These are phyloP conservation scores for Zygoascus biomembranicola DNA, from an alignment of 805 yeast species.

Conservation along the genomic window DNA sequence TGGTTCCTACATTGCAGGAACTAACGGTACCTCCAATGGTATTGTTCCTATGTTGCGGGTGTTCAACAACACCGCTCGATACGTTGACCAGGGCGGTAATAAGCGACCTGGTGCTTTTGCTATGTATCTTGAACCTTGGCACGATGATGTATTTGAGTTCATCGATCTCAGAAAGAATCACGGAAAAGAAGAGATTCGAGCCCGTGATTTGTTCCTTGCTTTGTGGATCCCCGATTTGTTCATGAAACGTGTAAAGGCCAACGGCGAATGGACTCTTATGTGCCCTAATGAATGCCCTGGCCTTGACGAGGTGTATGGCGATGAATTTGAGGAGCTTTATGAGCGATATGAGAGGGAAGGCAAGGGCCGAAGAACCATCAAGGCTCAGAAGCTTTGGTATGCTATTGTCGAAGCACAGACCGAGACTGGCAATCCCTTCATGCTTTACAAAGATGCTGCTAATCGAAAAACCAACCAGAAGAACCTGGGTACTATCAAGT, in stretches of 20 bases:
- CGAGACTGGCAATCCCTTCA: slow-evolving; percentile 91
- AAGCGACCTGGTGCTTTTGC: slow-evolving; percentile 96
- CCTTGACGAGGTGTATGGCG: slow-evolving; percentile 68
- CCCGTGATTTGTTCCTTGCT: slow-evolving; percentile 86
- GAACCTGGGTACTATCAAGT: slow-evolving; percentile 82
- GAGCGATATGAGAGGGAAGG: slow-evolving; percentile 61
- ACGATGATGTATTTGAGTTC: slow-evolving; percentile 75
- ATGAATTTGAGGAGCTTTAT: slow-evolving; percentile 63
- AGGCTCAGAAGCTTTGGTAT: slow-evolving; percentile 83
- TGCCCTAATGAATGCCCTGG: slow-evolving; percentile 85
- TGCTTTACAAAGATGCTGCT: slow-evolving; percentile 92
- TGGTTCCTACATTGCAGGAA: slow-evolving; percentile 79
- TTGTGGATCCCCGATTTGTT: slow-evolving; percentile 91
- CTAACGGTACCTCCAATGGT: slow-evolving; percentile 83
- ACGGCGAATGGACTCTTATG: slow-evolving; percentile 77
- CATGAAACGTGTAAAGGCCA: slow-evolving; percentile 72
- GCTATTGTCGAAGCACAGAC: slow-evolving; percentile 82
- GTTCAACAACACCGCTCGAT: slow-evolving; percentile 86
- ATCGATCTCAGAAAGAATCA: slow-evolving; percentile 81
- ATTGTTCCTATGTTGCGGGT: slow-evolving; percentile 90
- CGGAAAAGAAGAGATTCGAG: slow-evolving; percentile 87
- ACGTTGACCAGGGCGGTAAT: slow-evolving; percentile 96
- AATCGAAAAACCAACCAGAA: slow-evolving; percentile 78
- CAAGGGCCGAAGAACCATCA: slow-evolving; percentile 46
- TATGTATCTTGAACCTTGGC: slow-evolving; percentile 92